Base-by-base conservation (phyloP, 2,329 filamentous ascomycete genomes). In the Fusarium metavorans region DNA sequence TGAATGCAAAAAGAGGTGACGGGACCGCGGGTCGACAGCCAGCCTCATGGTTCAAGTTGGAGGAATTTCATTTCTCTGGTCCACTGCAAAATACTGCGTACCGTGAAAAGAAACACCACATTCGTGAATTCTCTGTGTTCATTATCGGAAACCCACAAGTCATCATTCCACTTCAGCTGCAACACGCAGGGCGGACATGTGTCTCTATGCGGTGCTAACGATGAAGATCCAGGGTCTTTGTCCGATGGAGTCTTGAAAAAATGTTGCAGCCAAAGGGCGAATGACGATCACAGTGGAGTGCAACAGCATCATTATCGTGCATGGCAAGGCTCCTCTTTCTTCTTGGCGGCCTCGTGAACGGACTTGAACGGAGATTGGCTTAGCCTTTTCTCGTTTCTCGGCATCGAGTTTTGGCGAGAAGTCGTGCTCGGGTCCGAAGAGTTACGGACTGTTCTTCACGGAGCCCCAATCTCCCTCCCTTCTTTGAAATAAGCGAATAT, bases 211-310 rank as follows among this genome's bases (percentile, higher is more conserved):
- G 20, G 54, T 62, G 66, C 54, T 58, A 37, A 45, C 61, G 48
- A 45, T 72, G 68, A 48, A 34, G 72, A 75, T 75, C 69, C 66
- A 75, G 72, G 72, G 72, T 75, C 69, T 70, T 18, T 18, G 25
- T 23, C 54, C 65, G 18, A 60, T 72, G 61, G 68, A 66, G 70
- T 52, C 41, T 13, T 43, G 43, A 25, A 25, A 45, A 13, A 20
- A 8, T 25, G 43, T 48, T 25, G 65, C n/a, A 52, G 45, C n/a
- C 30, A 6, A n/a, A 50, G 50, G 34, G 63, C 43, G 35, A 14
- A 63, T 74, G 72, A 74, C 68, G 71, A 61, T 74, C 50, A 57
- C 48, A 27, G 68, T 68, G 68, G 68, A 52, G 70, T 27, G 34
- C 48, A 45, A 45, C 32, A 50, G 30, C 39, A 45, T 61, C 58